Percentiles rank a stretch among this genome's conserved stretches.
These are phyloP conservation scores for Tilletia setariae DNA, from an alignment of 1,284 basidiomycete genomes.

Conservation along the genomic window DNA sequence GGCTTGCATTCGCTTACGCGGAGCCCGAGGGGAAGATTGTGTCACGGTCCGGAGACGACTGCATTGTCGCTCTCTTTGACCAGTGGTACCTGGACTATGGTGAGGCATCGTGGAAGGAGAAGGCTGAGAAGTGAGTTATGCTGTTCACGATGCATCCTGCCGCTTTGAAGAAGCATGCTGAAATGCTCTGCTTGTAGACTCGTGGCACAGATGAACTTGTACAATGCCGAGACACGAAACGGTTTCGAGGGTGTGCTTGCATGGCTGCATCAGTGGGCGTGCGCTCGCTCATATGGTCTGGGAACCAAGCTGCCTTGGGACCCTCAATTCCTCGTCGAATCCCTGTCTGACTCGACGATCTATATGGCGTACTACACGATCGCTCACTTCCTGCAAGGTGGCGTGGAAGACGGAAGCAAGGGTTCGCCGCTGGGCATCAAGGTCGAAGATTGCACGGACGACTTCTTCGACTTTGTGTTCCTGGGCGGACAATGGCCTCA, in stretches of 20 bases:
- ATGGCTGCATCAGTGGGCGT: conserved; percentile 99
- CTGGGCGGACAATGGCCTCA: conserved; percentile 72
- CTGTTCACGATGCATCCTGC: conserved; percentile 57
- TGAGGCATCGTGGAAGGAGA: conserved; percentile 78
- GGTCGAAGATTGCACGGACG: conserved; percentile 90
- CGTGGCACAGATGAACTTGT: conserved; percentile 82
- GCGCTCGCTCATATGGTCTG: conserved; percentile 91
- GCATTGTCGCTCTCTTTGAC: conserved; percentile 95
- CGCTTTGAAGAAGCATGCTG: no score
- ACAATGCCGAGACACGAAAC: conserved; percentile 82
- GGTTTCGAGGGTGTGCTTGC: conserved; percentile 85
- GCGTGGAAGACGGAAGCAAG: conserved; percentile 69
- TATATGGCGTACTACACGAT: conserved; percentile 99
- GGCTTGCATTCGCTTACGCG: conserved; percentile 82
- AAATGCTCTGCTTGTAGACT: no score
- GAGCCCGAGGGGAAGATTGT: conserved; percentile 92
- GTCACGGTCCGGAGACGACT: conserved; percentile 87
- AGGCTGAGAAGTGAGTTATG: conserved; percentile 66
- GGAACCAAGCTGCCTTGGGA: conserved; percentile 98
- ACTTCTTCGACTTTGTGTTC: conserved; percentile 94
- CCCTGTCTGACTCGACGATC: conserved; percentile 93
- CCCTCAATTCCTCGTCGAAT: conserved; percentile 91
- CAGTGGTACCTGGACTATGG: conserved; percentile 99
- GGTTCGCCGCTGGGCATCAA: conserved; percentile 80
- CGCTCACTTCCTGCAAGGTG: conserved; percentile 62